phyloP scores from a whole-genome alignment of 139 green algal genomes.

The Tetraselmis chui region DNA sequence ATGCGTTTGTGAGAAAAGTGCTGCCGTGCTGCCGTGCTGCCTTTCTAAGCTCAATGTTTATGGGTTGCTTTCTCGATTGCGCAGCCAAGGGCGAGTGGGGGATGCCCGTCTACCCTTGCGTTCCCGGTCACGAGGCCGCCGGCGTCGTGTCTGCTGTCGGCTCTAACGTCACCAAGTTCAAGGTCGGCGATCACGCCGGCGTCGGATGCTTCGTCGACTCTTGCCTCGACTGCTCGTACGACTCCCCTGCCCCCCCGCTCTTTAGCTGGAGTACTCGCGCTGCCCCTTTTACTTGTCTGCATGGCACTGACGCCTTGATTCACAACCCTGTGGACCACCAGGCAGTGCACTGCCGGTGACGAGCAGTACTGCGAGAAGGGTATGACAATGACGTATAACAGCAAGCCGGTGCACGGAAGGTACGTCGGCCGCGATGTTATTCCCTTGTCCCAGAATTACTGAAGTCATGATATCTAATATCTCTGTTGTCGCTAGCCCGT shows the following conservation, averaged over 20 bases:
- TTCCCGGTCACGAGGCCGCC: conserved; percentile 22
- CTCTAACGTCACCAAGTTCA: conserved; percentile 15
- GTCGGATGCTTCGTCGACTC: conserved; percentile 24
- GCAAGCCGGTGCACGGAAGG: conserved; percentile 1
- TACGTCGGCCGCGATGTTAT: too few relatives aligned
- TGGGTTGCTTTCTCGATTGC: too few relatives aligned
- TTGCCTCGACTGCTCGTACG: background rate
- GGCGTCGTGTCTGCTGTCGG: conserved; percentile 17
- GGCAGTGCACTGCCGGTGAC: background rate
- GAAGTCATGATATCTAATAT: too few relatives aligned
- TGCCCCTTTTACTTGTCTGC: too few relatives aligned
- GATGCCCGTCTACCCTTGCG: conserved; percentile 16
- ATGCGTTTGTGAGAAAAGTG: too few relatives aligned
- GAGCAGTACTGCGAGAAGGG: conserved; percentile 23
- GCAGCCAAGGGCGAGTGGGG: conserved; percentile 2
- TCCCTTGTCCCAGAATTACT: too few relatives aligned
- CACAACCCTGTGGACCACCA: too few relatives aligned
- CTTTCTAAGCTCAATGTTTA: too few relatives aligned
- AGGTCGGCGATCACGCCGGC: conserved; percentile 15
- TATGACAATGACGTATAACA: conserved; percentile 11
- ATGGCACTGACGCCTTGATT: too few relatives aligned
- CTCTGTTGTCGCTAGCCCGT: too few relatives aligned
- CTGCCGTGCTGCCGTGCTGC: too few relatives aligned
- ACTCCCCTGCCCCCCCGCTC: background rate
- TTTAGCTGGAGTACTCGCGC: conserved; percentile 13